Percentiles rank a stretch among this genome's conserved stretches.
Evolutionary conservation across 805 yeast genomes (phyloP).

Genomic region (Candida boidinii): DNA sequence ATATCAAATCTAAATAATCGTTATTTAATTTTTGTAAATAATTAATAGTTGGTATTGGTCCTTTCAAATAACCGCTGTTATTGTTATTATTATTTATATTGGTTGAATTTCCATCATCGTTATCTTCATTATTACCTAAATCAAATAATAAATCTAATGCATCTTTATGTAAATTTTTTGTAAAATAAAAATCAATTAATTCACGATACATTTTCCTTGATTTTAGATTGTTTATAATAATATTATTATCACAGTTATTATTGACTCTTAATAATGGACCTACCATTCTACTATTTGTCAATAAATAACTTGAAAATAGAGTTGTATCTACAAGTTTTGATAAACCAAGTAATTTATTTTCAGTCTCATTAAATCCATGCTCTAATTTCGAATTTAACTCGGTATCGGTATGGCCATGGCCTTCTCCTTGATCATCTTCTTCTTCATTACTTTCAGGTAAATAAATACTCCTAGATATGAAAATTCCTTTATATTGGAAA

Average conservation of each 20-base stretch:
- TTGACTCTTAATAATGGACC: constrained; percentile 76
- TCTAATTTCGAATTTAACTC: too few species aligned
- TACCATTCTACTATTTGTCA: constrained; percentile 61
- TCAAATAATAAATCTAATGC: constrained; percentile 52
- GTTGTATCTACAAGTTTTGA: constrained; percentile 60
- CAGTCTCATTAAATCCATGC: constrained; percentile 3
- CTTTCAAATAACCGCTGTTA: constrained; percentile 15
- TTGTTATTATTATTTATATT: background rate
- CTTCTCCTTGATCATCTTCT: constrained; percentile 9
- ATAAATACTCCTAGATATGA: constrained; percentile 33
- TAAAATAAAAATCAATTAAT: constrained; percentile 67
- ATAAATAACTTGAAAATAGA: constrained; percentile 63
- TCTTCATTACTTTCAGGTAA: constrained; percentile 9
- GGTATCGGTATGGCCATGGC: too few species aligned
- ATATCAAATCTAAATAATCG: constrained; percentile 41
- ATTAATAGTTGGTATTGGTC: constrained; percentile 38
- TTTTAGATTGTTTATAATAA: constrained; percentile 48
- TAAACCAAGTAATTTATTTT: constrained; percentile 26
- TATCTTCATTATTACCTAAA: constrained; percentile 9
- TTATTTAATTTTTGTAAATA: constrained; percentile 51
- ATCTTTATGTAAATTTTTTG: constrained; percentile 50
- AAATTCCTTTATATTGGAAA: constrained; percentile 38
- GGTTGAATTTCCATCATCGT: constrained; percentile 14
- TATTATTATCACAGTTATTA: constrained; percentile 61
- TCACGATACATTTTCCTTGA: constrained; percentile 48